phyloP scores from a whole-genome alignment of 257 asterid species.

The Solanum okadae region DNA sequence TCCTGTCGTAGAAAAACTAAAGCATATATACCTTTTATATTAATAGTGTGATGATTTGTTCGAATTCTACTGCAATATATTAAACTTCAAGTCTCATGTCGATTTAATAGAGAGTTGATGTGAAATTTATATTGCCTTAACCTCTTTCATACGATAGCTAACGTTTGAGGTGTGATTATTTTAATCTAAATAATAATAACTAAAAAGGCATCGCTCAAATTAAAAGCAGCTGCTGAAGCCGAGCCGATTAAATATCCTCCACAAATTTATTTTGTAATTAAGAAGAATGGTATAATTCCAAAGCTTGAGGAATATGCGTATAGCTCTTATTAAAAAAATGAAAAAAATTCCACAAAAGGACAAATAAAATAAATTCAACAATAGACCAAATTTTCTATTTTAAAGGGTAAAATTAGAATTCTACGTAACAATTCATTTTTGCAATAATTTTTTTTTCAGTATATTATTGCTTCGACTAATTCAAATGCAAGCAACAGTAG shows the following conservation, averaged over 20 bases:
- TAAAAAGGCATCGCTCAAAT: background rate
- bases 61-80: no score
- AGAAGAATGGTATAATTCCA: constrained; percentile 13
- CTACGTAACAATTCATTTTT: background rate
- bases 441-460: background rate
- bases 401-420: background rate
- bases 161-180: no score
- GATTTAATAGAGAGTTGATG: no score
- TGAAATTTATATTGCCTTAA: no score
- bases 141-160: no score
- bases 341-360: background rate
- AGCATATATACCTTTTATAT: no score
- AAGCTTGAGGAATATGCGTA: constrained; percentile 5
- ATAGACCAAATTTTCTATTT: background rate
- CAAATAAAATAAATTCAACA: background rate
- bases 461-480: background rate
- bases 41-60: no score
- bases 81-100: no score
- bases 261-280: background rate
- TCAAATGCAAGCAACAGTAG: accelerated
- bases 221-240: background rate
- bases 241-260: constrained; percentile 2
- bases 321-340: background rate
- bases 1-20: accelerated
- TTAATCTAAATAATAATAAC: background rate